phyloP scores from a whole-genome alignment of 192 early-diverging fungal species.

The Backusella circina region DNA sequence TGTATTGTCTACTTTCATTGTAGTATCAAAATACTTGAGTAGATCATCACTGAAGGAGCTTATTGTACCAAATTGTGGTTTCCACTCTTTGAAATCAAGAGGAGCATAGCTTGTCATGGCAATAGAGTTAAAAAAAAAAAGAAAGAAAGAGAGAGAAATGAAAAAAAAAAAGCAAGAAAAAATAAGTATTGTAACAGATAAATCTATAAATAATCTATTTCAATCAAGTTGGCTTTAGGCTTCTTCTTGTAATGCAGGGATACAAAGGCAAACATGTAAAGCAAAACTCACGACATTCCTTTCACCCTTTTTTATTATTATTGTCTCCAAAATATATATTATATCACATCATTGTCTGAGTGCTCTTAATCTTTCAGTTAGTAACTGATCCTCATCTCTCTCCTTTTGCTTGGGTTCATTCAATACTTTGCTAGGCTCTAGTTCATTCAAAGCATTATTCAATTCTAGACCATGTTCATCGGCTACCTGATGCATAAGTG shows the following conservation, averaged over 20 bases:
- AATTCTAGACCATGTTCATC: constrained; percentile 94
- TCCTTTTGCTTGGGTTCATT: constrained; percentile 36
- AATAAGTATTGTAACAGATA: not conserved
- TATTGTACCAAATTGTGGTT: not conserved
- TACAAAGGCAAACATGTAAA: too few species aligned
- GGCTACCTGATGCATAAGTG: constrained; percentile 93
- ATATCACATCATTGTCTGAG: constrained; percentile 48
- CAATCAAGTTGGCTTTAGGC: not conserved
- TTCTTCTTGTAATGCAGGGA: not conserved
- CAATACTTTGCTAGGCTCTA: constrained; percentile 41
- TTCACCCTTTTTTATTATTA: not conserved
- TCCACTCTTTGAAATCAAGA: constrained; percentile 1
- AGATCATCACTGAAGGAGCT: constrained; percentile 4
- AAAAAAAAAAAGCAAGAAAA: not conserved
- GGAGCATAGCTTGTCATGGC: not conserved
- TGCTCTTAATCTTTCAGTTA: constrained; percentile 43
- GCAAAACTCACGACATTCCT: too few species aligned
- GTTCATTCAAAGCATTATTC: constrained; percentile 61
- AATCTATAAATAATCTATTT: not conserved
- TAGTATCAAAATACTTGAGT: constrained; percentile 9
- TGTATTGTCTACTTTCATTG: not conserved
- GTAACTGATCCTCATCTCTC: constrained; percentile 38
- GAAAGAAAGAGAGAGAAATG: not conserved
- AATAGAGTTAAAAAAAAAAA: not conserved
- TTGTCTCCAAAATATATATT: too few species aligned